Conservation (phyloP, 108 stramenopile genomes). For the Fragilaria crotonensis region DNA sequence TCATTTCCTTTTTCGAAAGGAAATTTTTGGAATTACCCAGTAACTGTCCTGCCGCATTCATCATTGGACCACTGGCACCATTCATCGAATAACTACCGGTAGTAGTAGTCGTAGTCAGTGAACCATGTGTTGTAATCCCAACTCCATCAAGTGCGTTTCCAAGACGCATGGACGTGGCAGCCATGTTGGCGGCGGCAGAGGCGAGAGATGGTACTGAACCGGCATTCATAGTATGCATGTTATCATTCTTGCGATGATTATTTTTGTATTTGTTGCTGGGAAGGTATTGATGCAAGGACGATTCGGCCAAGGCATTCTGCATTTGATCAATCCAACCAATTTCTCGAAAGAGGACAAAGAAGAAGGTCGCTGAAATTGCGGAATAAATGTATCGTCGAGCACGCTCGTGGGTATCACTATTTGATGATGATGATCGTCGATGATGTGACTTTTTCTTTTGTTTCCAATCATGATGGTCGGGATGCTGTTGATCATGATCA, state of each 20-base stretch:
- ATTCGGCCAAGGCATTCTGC: not conserved
- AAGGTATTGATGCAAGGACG: not conserved
- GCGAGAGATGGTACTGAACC: not conserved
- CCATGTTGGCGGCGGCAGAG: not conserved
- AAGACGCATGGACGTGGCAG: not conserved
- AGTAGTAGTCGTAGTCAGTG: too few relatives aligned
- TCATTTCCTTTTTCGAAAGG: not conserved
- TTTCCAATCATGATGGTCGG: too few relatives aligned
- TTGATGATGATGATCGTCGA: not conserved
- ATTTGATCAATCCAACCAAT: slow-evolving; percentile 2
- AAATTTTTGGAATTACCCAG: not conserved
- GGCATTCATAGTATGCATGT: too few relatives aligned
- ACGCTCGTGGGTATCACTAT: slow-evolving; percentile 5
- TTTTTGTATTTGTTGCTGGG: not conserved
- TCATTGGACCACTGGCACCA: not conserved
- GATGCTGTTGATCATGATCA: too few relatives aligned
- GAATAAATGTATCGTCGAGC: slow-evolving; percentile 2
- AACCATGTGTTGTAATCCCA: too few relatives aligned
- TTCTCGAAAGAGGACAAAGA: slow-evolving; percentile 6
- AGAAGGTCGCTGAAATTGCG: slow-evolving; percentile 5
- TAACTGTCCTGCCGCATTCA: not conserved
- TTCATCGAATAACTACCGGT: too few relatives aligned
- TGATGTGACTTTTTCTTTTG: not conserved
- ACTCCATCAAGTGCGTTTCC: too few relatives aligned
- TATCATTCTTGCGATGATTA: too few relatives aligned